These are phyloP conservation scores for Candida dajiaensis DNA, from an alignment of 805 yeast genomes.

Conservation along the genomic window DNA sequence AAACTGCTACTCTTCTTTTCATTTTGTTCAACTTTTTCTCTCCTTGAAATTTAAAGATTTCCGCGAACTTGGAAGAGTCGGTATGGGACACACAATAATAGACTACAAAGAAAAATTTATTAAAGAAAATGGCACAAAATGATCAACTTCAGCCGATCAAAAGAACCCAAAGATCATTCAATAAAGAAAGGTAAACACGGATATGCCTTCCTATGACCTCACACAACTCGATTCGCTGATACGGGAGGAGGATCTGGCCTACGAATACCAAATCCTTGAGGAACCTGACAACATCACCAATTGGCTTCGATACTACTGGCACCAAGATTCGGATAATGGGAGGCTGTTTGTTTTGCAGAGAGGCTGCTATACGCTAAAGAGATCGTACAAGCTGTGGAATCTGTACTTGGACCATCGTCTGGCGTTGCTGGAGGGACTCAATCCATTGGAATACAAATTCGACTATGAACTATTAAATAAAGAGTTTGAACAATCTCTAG, in stretches of 20 bases:
- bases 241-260: constrained; percentile 31
- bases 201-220: not conserved
- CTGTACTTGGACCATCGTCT: constrained; percentile 39
- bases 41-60: not conserved
- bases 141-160: no score
- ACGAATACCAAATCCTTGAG: constrained; percentile 38
- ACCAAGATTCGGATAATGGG: constrained; percentile 24
- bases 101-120: not conserved
- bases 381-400: constrained; percentile 52
- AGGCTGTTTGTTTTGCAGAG: constrained; percentile 44
- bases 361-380: constrained; percentile 38
- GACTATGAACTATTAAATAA: constrained; percentile 33
- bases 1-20: not conserved
- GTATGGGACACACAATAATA: not conserved
- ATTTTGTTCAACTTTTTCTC: not conserved
- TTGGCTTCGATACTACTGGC: constrained; percentile 35
- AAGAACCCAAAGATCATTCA: no score
- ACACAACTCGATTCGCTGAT: constrained; percentile 2
- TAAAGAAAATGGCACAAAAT: no score
- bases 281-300: constrained; percentile 29
- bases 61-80: not conserved
- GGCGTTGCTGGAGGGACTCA: constrained; percentile 22
- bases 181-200: not conserved
- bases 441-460: constrained; percentile 24
- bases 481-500: constrained; percentile 43